A percentile compares a stretch with the other conserved stretches of the same genome.
Evolutionary conservation across 2,329 filamentous ascomycete genomes (phyloP).

Genomic region (Neophaeococcomyces aloes): DNA sequence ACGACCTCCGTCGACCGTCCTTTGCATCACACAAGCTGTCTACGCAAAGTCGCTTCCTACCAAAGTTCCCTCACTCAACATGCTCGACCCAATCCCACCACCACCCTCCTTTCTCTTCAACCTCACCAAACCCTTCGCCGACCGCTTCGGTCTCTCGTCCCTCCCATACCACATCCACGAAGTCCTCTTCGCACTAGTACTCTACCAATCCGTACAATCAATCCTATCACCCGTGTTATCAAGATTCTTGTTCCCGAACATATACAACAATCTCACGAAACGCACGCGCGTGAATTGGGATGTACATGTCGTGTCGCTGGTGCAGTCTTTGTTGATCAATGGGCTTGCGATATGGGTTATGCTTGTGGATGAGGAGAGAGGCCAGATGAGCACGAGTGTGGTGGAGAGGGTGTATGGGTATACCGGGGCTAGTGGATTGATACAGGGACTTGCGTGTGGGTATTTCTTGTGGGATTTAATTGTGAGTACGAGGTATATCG

Average conservation of each 20-base stretch:
- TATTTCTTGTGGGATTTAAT: constrained; percentile 57
- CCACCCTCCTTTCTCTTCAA: constrained; percentile 43
- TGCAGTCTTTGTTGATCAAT: constrained; percentile 50
- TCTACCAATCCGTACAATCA: constrained; percentile 48
- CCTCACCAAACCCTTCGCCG: constrained; percentile 40
- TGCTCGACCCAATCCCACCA: constrained; percentile 37
- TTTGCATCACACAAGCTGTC: too few relatives aligned
- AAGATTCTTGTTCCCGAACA: constrained; percentile 41
- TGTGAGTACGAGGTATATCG: constrained; percentile 45
- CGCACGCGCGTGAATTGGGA: constrained; percentile 56
- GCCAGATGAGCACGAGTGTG: constrained; percentile 38
- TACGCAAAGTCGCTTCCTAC: too few relatives aligned
- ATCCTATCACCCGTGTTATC: constrained; percentile 47
- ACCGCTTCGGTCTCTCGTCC: constrained; percentile 42
- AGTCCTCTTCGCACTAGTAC: constrained; percentile 43
- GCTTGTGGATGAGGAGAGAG: constrained; percentile 45
- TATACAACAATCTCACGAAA: constrained; percentile 43
- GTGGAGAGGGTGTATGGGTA: constrained; percentile 50
- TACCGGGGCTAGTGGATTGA: constrained; percentile 47
- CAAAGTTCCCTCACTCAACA: constrained; percentile 19
- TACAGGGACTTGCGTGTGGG: constrained; percentile 50
- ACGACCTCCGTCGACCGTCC: too few relatives aligned
- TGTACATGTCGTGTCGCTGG: constrained; percentile 53
- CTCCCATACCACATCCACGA: constrained; percentile 54
- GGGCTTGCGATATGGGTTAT: constrained; percentile 49